Percentiles rank a stretch among this genome's conserved stretches.
Conservation (phyloP, 768 basidiomycete genomes). For the Pilatotrama ljubarskyi region DNA sequence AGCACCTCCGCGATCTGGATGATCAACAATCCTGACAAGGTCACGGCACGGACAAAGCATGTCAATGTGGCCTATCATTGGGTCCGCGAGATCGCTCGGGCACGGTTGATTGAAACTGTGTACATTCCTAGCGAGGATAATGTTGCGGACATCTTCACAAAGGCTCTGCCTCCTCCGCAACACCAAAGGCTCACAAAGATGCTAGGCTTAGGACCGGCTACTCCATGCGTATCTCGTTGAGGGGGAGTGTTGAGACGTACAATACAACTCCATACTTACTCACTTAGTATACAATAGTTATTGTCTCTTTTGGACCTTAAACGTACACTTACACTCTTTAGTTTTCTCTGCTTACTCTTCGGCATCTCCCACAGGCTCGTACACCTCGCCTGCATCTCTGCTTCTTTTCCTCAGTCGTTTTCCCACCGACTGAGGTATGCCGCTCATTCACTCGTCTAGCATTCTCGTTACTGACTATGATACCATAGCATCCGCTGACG, state of each 20-base stretch:
- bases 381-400: neutral
- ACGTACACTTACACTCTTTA: neutral
- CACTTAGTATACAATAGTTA: neutral
- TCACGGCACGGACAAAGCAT: slow-evolving; percentile 35
- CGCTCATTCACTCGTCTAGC: neutral
- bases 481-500: neutral
- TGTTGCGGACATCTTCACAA: slow-evolving; percentile 7
- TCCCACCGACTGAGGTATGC: neutral
- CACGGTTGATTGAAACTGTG: neutral
- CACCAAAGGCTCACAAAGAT: neutral
- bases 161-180: neutral
- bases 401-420: neutral
- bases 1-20: slow-evolving; percentile 34
- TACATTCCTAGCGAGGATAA: neutral
- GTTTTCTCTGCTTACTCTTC: neutral
- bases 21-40: slow-evolving; percentile 28
- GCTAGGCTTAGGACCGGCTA: neutral
- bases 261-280: neutral
- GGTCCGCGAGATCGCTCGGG: slow-evolving; percentile 27
- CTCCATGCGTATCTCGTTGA: neutral
- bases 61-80: slow-evolving; percentile 37
- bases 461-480: neutral
- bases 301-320: neutral
- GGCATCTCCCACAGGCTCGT: neutral
- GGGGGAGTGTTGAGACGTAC: neutral